These are phyloP conservation scores for Aegilops bicornis DNA, from an alignment of 176 grass and related monocot genomes.

Conservation along the genomic window DNA sequence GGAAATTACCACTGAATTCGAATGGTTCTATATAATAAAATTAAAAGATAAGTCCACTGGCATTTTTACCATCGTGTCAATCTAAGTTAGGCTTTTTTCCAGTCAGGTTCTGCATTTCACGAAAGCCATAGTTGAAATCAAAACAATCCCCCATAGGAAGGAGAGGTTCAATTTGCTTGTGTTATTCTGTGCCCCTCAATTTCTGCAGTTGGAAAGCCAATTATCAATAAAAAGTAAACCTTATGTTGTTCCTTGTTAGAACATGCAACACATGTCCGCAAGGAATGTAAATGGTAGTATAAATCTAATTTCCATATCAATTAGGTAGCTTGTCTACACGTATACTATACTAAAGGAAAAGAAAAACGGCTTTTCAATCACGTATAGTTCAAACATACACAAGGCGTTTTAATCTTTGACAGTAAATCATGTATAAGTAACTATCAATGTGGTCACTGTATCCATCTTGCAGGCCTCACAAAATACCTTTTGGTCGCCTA, in stretches of 20 bases:
- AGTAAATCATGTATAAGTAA: too few relatives aligned
- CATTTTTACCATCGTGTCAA: conserved; percentile 14
- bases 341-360: not conserved
- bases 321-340: not conserved
- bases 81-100: conserved; percentile 5
- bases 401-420: too few relatives aligned
- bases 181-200: not conserved
- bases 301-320: not conserved
- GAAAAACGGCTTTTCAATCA: too few relatives aligned
- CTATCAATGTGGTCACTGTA: too few relatives aligned
- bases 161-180: conserved; percentile 7
- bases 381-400: too few relatives aligned
- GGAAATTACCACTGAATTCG: not conserved
- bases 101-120: not conserved
- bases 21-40: not conserved
- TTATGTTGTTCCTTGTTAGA: not conserved
- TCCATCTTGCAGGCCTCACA: too few relatives aligned
- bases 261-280: not conserved
- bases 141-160: not conserved
- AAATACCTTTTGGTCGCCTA: too few relatives aligned
- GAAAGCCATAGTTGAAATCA: conserved; percentile 18
- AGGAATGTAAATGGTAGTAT: not conserved
- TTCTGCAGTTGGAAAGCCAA: conserved; percentile 15
- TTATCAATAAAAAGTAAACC: conserved; percentile 8
- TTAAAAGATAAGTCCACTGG: not conserved